A percentile compares a stretch with the other conserved stretches of the same genome.
These are phyloP conservation scores for Yarrowia sp. DNA, from an alignment of 805 yeast species.

Conservation along the genomic window DNA sequence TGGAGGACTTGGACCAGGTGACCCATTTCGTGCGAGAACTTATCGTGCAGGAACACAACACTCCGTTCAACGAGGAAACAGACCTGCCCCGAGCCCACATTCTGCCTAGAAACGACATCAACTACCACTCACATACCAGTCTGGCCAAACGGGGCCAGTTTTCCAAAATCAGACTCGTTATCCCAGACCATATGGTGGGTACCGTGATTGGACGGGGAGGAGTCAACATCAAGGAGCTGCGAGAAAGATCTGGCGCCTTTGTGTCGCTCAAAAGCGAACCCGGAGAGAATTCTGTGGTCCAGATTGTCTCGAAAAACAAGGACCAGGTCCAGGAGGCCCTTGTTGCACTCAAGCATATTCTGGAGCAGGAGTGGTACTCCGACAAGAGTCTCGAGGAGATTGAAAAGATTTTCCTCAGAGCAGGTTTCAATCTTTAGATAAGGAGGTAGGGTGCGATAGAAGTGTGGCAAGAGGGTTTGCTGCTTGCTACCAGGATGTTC, in stretches of 20 bases:
- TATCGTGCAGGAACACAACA: background rate
- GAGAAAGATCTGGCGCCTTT: background rate
- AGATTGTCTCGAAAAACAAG: background rate
- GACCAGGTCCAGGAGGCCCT: background rate
- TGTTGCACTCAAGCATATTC: background rate
- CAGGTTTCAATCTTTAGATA: background rate
- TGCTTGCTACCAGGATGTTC: too few relatives aligned
- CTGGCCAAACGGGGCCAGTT: background rate
- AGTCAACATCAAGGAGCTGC: background rate
- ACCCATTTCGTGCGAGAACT: background rate
- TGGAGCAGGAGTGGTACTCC: conserved; percentile 7
- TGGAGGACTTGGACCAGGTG: background rate
- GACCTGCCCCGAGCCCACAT: conserved; percentile 3
- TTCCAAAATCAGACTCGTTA: background rate
- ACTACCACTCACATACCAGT: background rate
- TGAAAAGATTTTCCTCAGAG: background rate
- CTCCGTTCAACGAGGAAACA: background rate
- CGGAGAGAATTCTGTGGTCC: background rate
- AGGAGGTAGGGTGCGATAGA: too few relatives aligned
- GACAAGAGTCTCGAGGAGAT: background rate
- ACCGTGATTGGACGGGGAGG: conserved; percentile 7
- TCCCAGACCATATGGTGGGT: background rate
- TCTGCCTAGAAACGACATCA: background rate
- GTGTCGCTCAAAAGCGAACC: background rate
- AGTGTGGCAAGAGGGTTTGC: too few relatives aligned